Evolutionary conservation across 2,329 filamentous ascomycete genomes (phyloP), one percentile per base, ranked within the genome.

Genomic region (Ophiostoma sp.): DNA sequence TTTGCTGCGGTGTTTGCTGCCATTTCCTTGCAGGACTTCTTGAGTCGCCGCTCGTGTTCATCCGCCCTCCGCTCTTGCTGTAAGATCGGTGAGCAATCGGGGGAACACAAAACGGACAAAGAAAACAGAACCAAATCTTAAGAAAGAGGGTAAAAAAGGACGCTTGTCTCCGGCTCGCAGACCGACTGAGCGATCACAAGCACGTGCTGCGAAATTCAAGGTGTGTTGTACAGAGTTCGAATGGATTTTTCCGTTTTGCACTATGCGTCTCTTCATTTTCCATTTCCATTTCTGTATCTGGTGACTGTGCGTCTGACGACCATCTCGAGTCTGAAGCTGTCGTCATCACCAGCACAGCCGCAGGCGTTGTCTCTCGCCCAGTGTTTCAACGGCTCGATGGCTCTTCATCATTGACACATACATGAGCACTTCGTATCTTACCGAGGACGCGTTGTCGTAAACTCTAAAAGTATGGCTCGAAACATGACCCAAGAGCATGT

Each of bases 311-410:
- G 59, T 64, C 36, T 25, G 59, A 64, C 33, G 33, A 9, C 15
- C 11, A 36, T 36, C 57, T 48, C 15, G 42, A 19, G 3, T 4
- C n/a, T 48, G 42, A 15, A 48, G 55, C n/a, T n/a, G 61, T 64
- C 61, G 36, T 64, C 36, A 45, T 28, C 61, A 25, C 4, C 61
- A 64, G 61, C 61, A 64, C 33, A 64, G 61, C 61, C 61, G 61
- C 36, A 42, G 61, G 15, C 22, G n/a, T 39, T 19, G 19, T 39
- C 31, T 39, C 6, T 25, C 25, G 50, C 28, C 55, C 55, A 59
- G 5, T 59, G 55, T 59, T 55, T 55, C 25, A 28, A 15, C 1
- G 15, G 39, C 7, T 42, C 39, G 39, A 42, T 2, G 39, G 8
- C 55, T 33, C 55, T 9, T 15, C 6, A 33, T 33, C 28, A n/a